phyloP scores from a whole-genome alignment of 164 flowering plant genomes.

The Warburgia ugandensis region DNA sequence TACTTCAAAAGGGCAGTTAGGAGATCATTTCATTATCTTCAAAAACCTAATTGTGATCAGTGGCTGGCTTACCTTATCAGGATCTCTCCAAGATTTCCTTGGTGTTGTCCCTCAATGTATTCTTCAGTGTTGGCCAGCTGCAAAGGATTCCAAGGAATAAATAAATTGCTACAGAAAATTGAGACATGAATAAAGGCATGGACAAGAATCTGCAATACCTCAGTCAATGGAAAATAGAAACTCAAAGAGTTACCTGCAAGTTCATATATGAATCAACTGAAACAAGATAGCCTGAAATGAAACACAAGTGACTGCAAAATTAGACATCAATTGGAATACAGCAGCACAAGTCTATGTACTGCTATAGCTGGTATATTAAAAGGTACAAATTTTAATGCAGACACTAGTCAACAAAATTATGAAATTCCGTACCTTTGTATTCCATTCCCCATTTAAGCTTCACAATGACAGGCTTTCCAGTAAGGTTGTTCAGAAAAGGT shows the following conservation, averaged over 20 bases:
- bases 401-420: neutral
- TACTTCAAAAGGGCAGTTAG: no score
- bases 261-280: constrained; percentile 86
- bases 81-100: constrained; percentile 91
- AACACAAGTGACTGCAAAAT: neutral
- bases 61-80: constrained; percentile 62
- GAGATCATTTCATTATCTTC: no score
- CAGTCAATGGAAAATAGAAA: neutral
- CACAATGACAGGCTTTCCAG: constrained; percentile 88
- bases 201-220: neutral
- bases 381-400: neutral
- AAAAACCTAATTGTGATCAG: no score
- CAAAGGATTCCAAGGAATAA: no score
- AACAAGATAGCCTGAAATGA: constrained; percentile 63
- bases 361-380: neutral
- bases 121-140: constrained; percentile 94
- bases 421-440: constrained; percentile 55
- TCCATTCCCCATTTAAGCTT: constrained; percentile 99
- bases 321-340: neutral
- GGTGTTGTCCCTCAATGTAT: constrained; percentile 73
- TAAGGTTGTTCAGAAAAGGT: constrained; percentile 91
- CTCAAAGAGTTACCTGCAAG: constrained; percentile 31
- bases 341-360: neutral
- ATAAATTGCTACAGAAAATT: no score
- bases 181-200: no score